Percentiles rank a stretch among this genome's conserved stretches.
phyloP scores from a whole-genome alignment of 2,329 filamentous ascomycete species.

The Penicillium sp. region DNA sequence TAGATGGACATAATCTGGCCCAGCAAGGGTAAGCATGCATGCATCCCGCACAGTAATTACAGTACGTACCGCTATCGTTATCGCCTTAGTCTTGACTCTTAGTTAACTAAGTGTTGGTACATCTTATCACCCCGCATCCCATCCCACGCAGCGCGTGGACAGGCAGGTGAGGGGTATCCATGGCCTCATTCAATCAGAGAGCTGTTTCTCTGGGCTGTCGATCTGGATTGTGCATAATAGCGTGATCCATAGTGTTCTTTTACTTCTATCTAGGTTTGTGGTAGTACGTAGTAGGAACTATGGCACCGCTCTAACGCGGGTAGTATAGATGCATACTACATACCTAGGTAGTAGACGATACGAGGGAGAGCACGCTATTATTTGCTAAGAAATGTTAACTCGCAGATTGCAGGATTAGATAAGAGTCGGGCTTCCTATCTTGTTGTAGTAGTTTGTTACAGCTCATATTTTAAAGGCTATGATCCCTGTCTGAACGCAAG shows the following conservation, averaged over 20 bases:
- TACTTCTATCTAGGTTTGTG: neutral
- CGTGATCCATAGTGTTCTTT: neutral
- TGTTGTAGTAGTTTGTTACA: neutral
- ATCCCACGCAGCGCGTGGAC: neutral
- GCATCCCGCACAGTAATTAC: no score
- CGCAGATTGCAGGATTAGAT: neutral
- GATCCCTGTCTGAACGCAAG: neutral
- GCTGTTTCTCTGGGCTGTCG: neutral
- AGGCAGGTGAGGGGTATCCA: neutral
- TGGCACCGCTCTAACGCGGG: no score
- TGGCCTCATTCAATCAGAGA: neutral
- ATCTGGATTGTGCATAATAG: neutral
- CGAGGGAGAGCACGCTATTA: no score
- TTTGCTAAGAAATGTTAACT: no score
- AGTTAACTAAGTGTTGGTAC: no score
- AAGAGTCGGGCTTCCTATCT: neutral
- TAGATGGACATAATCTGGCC: neutral
- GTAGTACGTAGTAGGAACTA: neutral
- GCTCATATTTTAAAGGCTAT: neutral
- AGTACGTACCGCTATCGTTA: no score
- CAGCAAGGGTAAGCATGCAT: neutral
- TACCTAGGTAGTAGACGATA: no score
- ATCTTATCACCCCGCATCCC: neutral
- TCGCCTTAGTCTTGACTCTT: no score
- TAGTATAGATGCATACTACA: no score